A percentile compares a stretch with the other conserved stretches of the same genome.
Evolutionary conservation across 352 stramenopile genomes (phyloP).

Genomic region (Globisporangium polare): DNA sequence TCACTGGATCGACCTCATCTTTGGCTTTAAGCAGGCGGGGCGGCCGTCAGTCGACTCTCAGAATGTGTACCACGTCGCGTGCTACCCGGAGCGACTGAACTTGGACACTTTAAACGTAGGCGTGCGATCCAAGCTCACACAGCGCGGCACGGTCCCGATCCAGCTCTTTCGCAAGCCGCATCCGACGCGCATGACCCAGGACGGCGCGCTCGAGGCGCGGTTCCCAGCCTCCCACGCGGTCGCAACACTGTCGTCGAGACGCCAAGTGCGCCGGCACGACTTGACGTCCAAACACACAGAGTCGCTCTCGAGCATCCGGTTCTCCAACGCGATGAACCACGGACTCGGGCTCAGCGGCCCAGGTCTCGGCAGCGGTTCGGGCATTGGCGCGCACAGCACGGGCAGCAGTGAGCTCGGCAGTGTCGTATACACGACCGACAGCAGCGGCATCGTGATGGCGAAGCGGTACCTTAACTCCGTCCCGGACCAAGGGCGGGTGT

Average conservation of each 20-base stretch:
- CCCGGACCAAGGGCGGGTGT: slow-evolving; percentile 60
- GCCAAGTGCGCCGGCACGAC: slow-evolving; percentile 79
- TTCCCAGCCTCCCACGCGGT: slow-evolving; percentile 73
- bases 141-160: slow-evolving; percentile 70
- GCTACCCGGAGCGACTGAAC: slow-evolving; percentile 74
- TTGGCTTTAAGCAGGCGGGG: slow-evolving; percentile 96
- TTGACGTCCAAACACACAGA: slow-evolving; percentile 66
- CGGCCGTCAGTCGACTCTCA: slow-evolving; percentile 75
- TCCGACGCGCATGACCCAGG: slow-evolving; percentile 65
- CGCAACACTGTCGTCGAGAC: slow-evolving; percentile 66
- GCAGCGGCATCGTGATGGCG: slow-evolving; percentile 66
- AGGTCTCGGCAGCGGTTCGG: slow-evolving; percentile 60
- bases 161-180: slow-evolving; percentile 80
- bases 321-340: slow-evolving; percentile 72
- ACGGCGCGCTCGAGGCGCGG: slow-evolving; percentile 66
- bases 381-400: slow-evolving; percentile 69
- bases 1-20: slow-evolving; percentile 99
- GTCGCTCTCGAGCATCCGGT: slow-evolving; percentile 67
- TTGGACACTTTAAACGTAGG: slow-evolving; percentile 55
- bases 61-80: slow-evolving; percentile 93
- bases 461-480: slow-evolving; percentile 75
- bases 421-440: slow-evolving; percentile 81
- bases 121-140: slow-evolving; percentile 54
- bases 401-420: slow-evolving; percentile 53
- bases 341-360: slow-evolving; percentile 46